phyloP scores from a whole-genome alignment of 2,329 filamentous ascomycete species.

The Sporothrix phasma region DNA sequence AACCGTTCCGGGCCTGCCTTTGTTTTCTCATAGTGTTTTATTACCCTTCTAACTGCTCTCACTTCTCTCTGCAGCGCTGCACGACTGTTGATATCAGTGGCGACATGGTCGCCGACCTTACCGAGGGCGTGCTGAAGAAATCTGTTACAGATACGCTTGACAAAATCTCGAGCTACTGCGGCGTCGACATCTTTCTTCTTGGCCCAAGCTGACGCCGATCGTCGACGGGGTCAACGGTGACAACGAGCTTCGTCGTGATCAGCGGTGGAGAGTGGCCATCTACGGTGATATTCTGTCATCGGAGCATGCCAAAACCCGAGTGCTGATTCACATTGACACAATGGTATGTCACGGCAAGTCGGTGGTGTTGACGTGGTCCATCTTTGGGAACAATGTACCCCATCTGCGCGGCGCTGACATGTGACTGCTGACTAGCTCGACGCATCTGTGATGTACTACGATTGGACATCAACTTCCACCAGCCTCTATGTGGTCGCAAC shows the following conservation, averaged over 20 bases:
- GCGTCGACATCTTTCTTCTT: slow-evolving; percentile 92
- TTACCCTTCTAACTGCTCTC: slow-evolving; percentile 3
- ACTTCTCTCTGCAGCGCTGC: slow-evolving; percentile 55
- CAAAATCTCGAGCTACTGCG: slow-evolving; percentile 75
- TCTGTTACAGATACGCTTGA: slow-evolving; percentile 78
- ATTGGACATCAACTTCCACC: slow-evolving; percentile 80
- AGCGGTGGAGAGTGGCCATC: slow-evolving; percentile 84
- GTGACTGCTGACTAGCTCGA: slow-evolving; percentile 47
- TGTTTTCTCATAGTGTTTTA: background rate
- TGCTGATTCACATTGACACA: slow-evolving; percentile 95
- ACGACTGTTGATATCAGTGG: slow-evolving; percentile 90
- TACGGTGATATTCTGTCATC: slow-evolving; percentile 92
- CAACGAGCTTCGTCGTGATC: slow-evolving; percentile 73
- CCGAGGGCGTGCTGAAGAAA: slow-evolving; percentile 57
- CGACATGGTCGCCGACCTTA: slow-evolving; percentile 70
- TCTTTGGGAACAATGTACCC: too few species aligned
- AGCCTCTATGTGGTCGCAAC: slow-evolving; percentile 82
- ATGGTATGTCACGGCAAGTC: slow-evolving; percentile 47
- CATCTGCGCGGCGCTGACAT: background rate
- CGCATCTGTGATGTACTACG: slow-evolving; percentile 69
- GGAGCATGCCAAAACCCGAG: slow-evolving; percentile 92
- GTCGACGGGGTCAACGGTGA: slow-evolving; percentile 66
- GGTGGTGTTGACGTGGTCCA: background rate
- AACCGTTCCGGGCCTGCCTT: background rate
- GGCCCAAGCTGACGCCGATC: slow-evolving; percentile 74